Conservation (phyloP, 441 rosid genomes). For the Jatropha podagrica region DNA sequence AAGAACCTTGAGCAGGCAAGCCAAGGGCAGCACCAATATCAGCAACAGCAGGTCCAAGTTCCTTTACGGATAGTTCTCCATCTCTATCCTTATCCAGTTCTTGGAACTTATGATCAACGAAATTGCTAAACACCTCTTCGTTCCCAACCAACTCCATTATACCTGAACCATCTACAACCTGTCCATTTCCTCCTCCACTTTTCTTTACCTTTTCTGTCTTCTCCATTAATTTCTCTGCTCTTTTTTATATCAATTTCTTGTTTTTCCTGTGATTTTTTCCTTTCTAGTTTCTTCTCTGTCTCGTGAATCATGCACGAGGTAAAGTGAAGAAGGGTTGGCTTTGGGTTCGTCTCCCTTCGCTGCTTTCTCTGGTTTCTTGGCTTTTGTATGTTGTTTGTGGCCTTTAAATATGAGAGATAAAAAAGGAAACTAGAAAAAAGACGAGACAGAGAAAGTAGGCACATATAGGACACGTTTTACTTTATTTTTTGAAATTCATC, state of each 20-base stretch:
- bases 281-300: constrained; percentile 17
- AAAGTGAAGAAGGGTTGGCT: constrained; percentile 19
- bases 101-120: constrained; percentile 80
- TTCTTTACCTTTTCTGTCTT: constrained; percentile 11
- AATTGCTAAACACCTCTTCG: constrained; percentile 65
- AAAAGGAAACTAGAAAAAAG: not conserved
- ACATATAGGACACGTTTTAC: not conserved
- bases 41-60: constrained; percentile 87
- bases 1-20: constrained; percentile 78
- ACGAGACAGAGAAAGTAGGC: not conserved
- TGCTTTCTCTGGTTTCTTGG: not conserved
- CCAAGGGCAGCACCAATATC: constrained; percentile 95
- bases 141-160: constrained; percentile 91
- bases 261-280: constrained; percentile 40
- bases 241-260: constrained; percentile 15
- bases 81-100: constrained; percentile 72
- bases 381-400: not conserved
- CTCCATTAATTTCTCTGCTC: constrained; percentile 42
- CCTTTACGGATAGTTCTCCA: constrained; percentile 74
- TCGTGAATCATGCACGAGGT: constrained; percentile 53
- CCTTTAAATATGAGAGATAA: constrained; percentile 4
- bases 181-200: constrained; percentile 32
- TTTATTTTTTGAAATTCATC: not conserved
- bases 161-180: constrained; percentile 83
- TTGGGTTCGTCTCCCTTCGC: constrained; percentile 13